These are phyloP conservation scores for Seiridium unicorne DNA, from an alignment of 2,329 filamentous ascomycete species.

Conservation along the genomic window DNA sequence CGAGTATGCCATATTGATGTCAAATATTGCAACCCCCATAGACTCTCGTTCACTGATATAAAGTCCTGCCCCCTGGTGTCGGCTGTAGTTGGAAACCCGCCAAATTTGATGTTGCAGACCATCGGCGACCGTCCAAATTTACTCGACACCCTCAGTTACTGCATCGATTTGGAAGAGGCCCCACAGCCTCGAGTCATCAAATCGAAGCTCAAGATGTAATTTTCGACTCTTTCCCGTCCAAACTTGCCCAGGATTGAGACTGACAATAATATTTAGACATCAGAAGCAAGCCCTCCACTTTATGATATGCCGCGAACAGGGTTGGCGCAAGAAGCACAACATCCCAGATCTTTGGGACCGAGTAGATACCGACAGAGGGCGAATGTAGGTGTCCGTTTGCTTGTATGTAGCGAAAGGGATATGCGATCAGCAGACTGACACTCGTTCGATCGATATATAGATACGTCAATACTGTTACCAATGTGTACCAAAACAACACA, in stretches of 20 bases:
- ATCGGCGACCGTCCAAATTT: neutral
- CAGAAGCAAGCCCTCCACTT: slow-evolving; percentile 43
- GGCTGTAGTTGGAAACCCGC: neutral
- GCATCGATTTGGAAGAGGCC: neutral
- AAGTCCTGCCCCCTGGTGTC: slow-evolving; percentile 11
- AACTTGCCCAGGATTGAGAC: fast-evolving
- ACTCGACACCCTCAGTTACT: neutral
- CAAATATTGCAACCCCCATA: slow-evolving; percentile 30
- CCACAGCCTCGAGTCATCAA: neutral
- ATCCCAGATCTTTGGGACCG: slow-evolving; percentile 33
- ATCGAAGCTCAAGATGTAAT: neutral
- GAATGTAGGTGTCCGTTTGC: slow-evolving; percentile 17
- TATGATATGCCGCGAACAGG: slow-evolving; percentile 35
- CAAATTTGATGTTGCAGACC: neutral
- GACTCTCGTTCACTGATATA: slow-evolving; percentile 21
- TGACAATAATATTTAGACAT: slow-evolving; percentile 22
- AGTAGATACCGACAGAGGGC: slow-evolving; percentile 13
- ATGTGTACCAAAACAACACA: slow-evolving; percentile 20
- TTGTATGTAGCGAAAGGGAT: slow-evolving; percentile 18
- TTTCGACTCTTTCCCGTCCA: neutral
- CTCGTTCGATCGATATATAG: neutral
- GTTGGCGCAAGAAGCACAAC: slow-evolving; percentile 28
- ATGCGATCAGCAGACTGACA: neutral
- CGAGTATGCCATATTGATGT: slow-evolving; percentile 21
- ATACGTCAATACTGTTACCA: neutral